Conservation (phyloP, 768 basidiomycete genomes). For the Tricholoma matsutake region DNA sequence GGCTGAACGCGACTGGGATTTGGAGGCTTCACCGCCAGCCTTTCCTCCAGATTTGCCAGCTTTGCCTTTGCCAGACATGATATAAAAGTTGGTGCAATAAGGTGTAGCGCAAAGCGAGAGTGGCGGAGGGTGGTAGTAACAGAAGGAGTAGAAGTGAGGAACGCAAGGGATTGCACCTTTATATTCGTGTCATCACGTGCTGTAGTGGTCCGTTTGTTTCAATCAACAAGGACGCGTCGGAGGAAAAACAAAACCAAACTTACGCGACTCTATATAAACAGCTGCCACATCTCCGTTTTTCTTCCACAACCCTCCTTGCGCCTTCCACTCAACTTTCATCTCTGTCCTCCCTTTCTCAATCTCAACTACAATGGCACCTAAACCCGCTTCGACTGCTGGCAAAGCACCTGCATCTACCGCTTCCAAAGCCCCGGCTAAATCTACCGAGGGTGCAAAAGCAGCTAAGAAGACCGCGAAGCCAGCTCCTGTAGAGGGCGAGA, state of each 20-base stretch:
- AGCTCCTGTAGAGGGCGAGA: slow-evolving; percentile 63
- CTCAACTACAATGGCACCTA: slow-evolving; percentile 62
- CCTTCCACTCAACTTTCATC: slow-evolving; percentile 25
- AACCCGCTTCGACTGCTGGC: slow-evolving; percentile 79
- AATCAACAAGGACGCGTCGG: slow-evolving; percentile 38
- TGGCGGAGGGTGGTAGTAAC: slow-evolving; percentile 10
- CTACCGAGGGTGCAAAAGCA: slow-evolving; percentile 60
- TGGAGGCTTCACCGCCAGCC: slow-evolving; percentile 41
- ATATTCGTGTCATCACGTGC: slow-evolving; percentile 28
- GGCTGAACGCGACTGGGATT: slow-evolving; percentile 67
- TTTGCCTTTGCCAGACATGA: slow-evolving; percentile 54
- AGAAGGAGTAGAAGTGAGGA: slow-evolving; percentile 9
- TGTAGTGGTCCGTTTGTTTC: slow-evolving; percentile 9
- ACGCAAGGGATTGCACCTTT: slow-evolving; percentile 20
- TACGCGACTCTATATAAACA: slow-evolving; percentile 44
- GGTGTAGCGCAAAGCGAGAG: slow-evolving; percentile 8
- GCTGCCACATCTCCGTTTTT: slow-evolving; percentile 7
- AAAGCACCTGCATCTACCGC: slow-evolving; percentile 70
- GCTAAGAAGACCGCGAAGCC: slow-evolving; percentile 76
- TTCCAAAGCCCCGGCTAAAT: slow-evolving; percentile 72
- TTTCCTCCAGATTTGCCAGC: slow-evolving; percentile 47
- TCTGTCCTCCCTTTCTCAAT: slow-evolving; percentile 6
- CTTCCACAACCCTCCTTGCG: slow-evolving; percentile 28
- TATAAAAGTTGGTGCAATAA: slow-evolving; percentile 16
- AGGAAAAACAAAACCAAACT: slow-evolving; percentile 44